Evolutionary conservation across 2,329 filamentous ascomycete species (phyloP).

Genomic region (Penicillium griseofulvum): DNA sequence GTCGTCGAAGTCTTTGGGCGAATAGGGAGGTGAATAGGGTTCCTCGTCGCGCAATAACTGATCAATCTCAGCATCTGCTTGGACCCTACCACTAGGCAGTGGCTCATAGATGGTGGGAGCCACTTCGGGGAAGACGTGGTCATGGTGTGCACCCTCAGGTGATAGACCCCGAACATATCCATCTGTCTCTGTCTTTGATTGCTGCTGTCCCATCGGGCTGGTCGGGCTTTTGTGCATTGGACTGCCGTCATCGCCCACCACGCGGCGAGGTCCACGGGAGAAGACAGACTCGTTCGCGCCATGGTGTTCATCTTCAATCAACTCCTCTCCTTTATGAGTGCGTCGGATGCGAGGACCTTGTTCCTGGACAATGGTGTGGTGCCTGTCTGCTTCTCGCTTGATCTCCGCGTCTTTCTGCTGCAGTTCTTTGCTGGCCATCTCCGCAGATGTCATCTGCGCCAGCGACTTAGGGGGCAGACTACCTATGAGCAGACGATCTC

Average conservation of each 20-base stretch:
- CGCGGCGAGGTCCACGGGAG: slow-evolving; percentile 47
- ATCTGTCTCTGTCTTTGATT: slow-evolving; percentile 47
- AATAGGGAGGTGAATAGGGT: slow-evolving; percentile 77
- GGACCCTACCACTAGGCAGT: slow-evolving; percentile 47
- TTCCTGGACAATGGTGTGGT: slow-evolving; percentile 75
- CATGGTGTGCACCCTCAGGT: slow-evolving; percentile 53
- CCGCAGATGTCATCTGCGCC: slow-evolving; percentile 82
- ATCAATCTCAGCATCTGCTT: slow-evolving; percentile 84
- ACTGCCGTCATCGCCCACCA: slow-evolving; percentile 34
- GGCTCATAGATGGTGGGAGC: slow-evolving; percentile 40
- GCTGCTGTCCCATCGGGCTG: slow-evolving; percentile 25
- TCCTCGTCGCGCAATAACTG: slow-evolving; percentile 80
- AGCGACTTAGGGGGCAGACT: slow-evolving; percentile 71
- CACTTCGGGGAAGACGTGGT: slow-evolving; percentile 45
- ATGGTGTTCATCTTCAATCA: slow-evolving; percentile 71
- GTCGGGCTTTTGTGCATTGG: slow-evolving; percentile 27
- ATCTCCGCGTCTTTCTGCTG: slow-evolving; percentile 62
- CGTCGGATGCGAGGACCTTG: slow-evolving; percentile 75
- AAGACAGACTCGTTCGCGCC: slow-evolving; percentile 49
- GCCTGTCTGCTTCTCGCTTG: slow-evolving; percentile 56
- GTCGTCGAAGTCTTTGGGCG: slow-evolving; percentile 69
- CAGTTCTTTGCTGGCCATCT: slow-evolving; percentile 88
- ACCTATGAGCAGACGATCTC: slow-evolving; percentile 70
- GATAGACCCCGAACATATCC: slow-evolving; percentile 68
- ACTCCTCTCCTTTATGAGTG: slow-evolving; percentile 92